Base-by-base conservation (phyloP, 2,329 filamentous ascomycete genomes). In the Monosporascus sp. region DNA sequence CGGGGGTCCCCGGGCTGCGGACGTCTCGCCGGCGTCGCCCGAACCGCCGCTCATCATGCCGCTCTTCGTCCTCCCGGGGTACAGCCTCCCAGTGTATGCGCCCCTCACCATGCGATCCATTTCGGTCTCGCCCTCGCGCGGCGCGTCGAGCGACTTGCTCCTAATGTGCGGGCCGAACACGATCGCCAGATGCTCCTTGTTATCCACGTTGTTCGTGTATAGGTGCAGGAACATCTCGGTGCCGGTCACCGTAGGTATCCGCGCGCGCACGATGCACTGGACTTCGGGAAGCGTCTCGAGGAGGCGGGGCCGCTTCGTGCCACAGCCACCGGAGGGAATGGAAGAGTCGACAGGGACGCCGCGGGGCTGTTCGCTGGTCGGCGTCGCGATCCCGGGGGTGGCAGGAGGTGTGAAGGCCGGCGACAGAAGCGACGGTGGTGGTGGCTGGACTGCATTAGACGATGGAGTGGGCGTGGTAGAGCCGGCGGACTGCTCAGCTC, bases 201-300 rank as follows among this genome's bases (percentile, higher is more conserved):
- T 90, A 71, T 99, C 94, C 7, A 90, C 84, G 63, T 89, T 89
- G 72, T 99, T 99, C 58, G 86, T 86, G 74, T 99, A 99, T 0
- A 97, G 78, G 67, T 99, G 93, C 50, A 99, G 74, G 72, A 95
- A 99, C 91, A 99, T 97, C 71, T 99, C 92, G 11, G 91, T 89
- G 3, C 93, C 93, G 0, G 82, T 85, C 2, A 91, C 93, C 1
- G 93, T 97, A 0, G 94, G 94, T 63, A 99, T 99, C 52, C 94
- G 87, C 19, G 94, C 94, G 61, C 94, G 88, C 48, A 97, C 94
- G 59, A 95, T 85, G 74, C 94, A 99, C 69, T 90, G 86, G n/a
- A 99, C 93, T 24, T 88, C 74, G 7, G 93, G 94, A 1, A 97
- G 77, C 16, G 78, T 82, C 60, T 87, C 79, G 7, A 97, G 82